Conservation (phyloP, 2,329 filamentous ascomycete genomes). For the Neofusicoccum ribis region DNA sequence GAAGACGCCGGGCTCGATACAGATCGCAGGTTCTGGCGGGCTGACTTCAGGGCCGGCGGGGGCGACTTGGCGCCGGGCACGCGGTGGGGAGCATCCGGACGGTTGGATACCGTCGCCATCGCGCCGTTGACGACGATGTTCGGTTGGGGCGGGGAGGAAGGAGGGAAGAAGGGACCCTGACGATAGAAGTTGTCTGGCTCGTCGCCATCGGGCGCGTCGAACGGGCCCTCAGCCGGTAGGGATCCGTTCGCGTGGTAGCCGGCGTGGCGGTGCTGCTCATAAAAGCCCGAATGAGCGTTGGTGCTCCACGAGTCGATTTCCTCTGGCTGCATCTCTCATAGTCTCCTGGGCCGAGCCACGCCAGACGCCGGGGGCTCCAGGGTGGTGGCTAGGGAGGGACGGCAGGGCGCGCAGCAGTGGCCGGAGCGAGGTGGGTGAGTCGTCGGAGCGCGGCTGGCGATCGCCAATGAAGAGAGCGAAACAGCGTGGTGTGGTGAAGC, state of each 20-base stretch:
- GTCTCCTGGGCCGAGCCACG: conserved; percentile 21
- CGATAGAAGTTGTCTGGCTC: conserved; percentile 20
- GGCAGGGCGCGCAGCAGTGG: conserved; percentile 3
- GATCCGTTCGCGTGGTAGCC: conserved; percentile 15
- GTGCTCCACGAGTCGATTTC: conserved; percentile 18
- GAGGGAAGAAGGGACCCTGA: conserved; percentile 11
- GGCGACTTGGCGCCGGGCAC: conserved; percentile 14
- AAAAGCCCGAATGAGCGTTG: conserved; percentile 13
- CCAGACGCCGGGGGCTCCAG: conserved; percentile 21
- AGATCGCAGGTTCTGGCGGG: conserved; percentile 20
- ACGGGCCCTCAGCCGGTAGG: conserved; percentile 13
- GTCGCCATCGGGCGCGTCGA: conserved; percentile 12
- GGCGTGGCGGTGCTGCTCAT: conserved; percentile 13
- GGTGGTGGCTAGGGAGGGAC: conserved; percentile 16
- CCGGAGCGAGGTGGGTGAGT: conserved; percentile 10
- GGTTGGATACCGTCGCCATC: conserved; percentile 18
- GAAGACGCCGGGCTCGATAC: conserved; percentile 15
- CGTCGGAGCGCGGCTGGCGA: conserved; percentile 17
- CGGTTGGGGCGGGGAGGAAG: conserved; percentile 10
- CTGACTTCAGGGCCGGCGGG: conserved; percentile 11
- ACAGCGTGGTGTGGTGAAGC: conserved; percentile 12
- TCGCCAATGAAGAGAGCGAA: conserved; percentile 18
- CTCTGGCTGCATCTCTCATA: conserved; percentile 19
- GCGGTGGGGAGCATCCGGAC: conserved; percentile 16
- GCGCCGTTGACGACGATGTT: conserved; percentile 19